Evolutionary conservation across 148 eudicot species (phyloP), one percentile per base, ranked within the genome.

Genomic region (Persicaria maculosa): DNA sequence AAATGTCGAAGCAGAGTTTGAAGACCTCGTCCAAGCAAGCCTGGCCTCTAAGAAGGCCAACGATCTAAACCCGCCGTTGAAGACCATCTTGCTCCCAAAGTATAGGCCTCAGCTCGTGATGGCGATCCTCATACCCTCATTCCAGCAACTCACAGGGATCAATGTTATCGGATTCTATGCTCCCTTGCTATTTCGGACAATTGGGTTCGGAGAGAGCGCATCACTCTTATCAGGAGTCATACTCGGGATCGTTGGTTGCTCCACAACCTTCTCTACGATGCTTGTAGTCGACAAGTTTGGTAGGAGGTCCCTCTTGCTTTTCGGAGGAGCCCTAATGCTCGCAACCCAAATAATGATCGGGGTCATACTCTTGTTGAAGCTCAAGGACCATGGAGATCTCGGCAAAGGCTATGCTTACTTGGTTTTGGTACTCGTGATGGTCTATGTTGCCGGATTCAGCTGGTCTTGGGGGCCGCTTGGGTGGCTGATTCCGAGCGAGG

Each of bases 401-500:
- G 79, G 62, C n/a, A 78, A 78, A 76, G 86, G 81, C 3, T 74
- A 75, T 25, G 72, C 74, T 4, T 22, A 59, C 46, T n/a, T 79
- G 43, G 82, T 83, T 10, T 47, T 79, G 61, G 50, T 83, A 1
- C 50, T 83, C 31, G 78, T 83, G 11, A 75, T 78, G 44, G 19
- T 72, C 6, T 83, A 80, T 73, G 83, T 68, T 22, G 79, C 81
- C 14, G 86, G 81, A 1, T 83, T 83, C 61, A 78, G 81, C 48
- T 77, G 74, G 74, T 83, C 86, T 0, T 83, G 86, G 86, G 86
- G 86, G 0, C 86, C 86, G 14, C 50, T 83, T 5, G 82, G 81
- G 40, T 83, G 83, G 86, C 46, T 83, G 25, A 72, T 83, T 36
- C 83, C 86, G 2, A 83, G 83, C 67, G 86, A 83, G 45, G 78